Conservation (phyloP, 2,329 filamentous ascomycete species). For the Periglandula ipomoeae region DNA sequence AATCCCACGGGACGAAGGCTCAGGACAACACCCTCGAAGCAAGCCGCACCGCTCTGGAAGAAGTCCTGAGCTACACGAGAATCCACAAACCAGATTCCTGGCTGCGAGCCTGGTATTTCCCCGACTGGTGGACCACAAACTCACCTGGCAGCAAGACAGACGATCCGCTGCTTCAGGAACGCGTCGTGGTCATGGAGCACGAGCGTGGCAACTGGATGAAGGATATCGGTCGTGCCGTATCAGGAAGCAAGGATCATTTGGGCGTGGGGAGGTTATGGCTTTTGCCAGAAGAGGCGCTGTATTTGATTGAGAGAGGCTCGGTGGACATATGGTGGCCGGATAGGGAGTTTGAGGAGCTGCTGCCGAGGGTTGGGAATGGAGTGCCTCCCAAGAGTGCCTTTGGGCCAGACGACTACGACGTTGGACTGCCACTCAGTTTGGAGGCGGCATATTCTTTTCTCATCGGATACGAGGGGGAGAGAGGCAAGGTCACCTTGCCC, state of each 20-base stretch:
- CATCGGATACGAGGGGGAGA: constrained; percentile 58
- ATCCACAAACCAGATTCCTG: constrained; percentile 60
- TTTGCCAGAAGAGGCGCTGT: constrained; percentile 84
- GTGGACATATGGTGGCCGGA: constrained; percentile 80
- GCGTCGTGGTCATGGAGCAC: constrained; percentile 60
- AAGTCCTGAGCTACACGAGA: constrained; percentile 70
- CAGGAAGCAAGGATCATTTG: constrained; percentile 44
- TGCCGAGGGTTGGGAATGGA: constrained; percentile 26
- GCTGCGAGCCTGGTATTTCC: constrained; percentile 65
- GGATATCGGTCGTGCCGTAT: constrained; percentile 61
- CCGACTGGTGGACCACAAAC: constrained; percentile 40
- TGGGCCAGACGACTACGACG: constrained; percentile 37
- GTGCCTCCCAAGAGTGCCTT: constrained; percentile 13
- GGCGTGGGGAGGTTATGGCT: constrained; percentile 66
- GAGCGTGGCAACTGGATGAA: constrained; percentile 64
- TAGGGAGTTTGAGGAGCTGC: constrained; percentile 37
- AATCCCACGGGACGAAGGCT: constrained; percentile 77
- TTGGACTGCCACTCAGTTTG: constrained; percentile 75
- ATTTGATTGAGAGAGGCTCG: constrained; percentile 77
- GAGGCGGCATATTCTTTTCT: constrained; percentile 85
- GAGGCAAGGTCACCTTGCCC: constrained; percentile 57
- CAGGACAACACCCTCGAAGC: constrained; percentile 72
- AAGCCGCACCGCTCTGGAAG: constrained; percentile 80
- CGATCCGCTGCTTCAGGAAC: constrained; percentile 27
- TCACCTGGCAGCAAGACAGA: constrained; percentile 13